These are phyloP conservation scores for Bruguiera hainesii DNA, from an alignment of 441 rosid genomes.

Conservation along the genomic window DNA sequence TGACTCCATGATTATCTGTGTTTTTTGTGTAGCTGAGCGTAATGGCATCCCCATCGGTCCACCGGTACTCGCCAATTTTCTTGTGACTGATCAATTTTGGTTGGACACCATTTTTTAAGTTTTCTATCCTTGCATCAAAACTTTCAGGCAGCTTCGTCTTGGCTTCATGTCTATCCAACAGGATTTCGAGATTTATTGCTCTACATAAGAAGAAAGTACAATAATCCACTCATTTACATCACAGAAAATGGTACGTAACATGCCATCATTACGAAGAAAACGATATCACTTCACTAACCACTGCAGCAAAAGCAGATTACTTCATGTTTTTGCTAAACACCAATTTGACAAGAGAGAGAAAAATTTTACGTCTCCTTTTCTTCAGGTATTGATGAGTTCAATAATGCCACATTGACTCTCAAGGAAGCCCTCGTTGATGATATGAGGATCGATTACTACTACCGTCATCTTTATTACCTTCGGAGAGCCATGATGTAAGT, in stretches of 20 bases:
- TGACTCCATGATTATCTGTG: not conserved
- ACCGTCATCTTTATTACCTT: constrained; percentile 29
- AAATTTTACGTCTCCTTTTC: too few relatives aligned
- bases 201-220: constrained; percentile 39
- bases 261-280: not conserved
- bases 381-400: constrained; percentile 34
- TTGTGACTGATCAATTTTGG: too few relatives aligned
- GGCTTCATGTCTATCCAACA: constrained; percentile 43
- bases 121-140: not conserved
- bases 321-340: not conserved
- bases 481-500: constrained; percentile 32
- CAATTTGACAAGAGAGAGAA: not conserved
- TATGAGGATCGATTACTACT: constrained; percentile 27
- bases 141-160: constrained; percentile 33
- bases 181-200: constrained; percentile 41
- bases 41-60: constrained; percentile 36
- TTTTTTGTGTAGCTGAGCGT: constrained; percentile 23
- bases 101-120: not conserved
- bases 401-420: constrained; percentile 22
- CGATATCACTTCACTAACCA: not conserved
- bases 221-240: constrained; percentile 43
- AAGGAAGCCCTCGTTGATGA: constrained; percentile 27
- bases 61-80: constrained; percentile 8
- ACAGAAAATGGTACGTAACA: constrained; percentile 50
- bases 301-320: not conserved